Evolutionary conservation across 148 eudicot genomes (phyloP), one percentile per base, ranked within the genome.

Genomic region (Dysphania ambrosioides): DNA sequence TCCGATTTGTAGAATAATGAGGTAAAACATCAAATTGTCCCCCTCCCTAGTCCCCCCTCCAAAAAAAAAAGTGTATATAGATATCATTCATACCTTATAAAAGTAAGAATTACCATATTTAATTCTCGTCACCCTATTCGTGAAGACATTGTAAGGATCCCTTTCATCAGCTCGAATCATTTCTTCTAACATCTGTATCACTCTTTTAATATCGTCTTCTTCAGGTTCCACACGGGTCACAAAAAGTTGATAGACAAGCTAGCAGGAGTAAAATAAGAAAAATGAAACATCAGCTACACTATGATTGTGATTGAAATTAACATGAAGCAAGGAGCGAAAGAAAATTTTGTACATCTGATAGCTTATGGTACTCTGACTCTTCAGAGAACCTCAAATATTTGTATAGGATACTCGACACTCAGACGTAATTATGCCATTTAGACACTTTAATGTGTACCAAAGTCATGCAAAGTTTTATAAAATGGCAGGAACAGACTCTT

Each of bases 201-300:
- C 91, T 72, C 90, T 84, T 75, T 88, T 89, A 26, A 88, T 78
- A 58, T 89, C 92, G 77, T 89, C 97, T 73, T 89, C 90, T 67
- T 84, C 86, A 55, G 94, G 94, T 73, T 88, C 77, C 40, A 87
- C 87, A 19, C 67, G 72, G 36, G 94, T 92, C 63, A 84, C 81
- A 79, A 92, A 92, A 35, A 92, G 88, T 80, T 88, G 92, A 82
- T 92, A 89, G 34, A 92, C 94, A 81, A 92, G 89, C 97, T 91
- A 87, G 69, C 60, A 65, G 4, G 59, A 76, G 36, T 2, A 68
- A 34, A 30, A 55, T 31, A 40, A 58, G 24, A 59, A 53, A 34
- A 8, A 49, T 26, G 38, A 0, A 35, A 42, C 40, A 41, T 68
- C 13, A 42, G 34, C 10, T 30, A 69, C 38, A 18, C 32, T 29